Evolutionary conservation across 2,329 filamentous ascomycete species (phyloP), one percentile per base, ranked within the genome.

Genomic region (Aspergillus viridinutans): DNA sequence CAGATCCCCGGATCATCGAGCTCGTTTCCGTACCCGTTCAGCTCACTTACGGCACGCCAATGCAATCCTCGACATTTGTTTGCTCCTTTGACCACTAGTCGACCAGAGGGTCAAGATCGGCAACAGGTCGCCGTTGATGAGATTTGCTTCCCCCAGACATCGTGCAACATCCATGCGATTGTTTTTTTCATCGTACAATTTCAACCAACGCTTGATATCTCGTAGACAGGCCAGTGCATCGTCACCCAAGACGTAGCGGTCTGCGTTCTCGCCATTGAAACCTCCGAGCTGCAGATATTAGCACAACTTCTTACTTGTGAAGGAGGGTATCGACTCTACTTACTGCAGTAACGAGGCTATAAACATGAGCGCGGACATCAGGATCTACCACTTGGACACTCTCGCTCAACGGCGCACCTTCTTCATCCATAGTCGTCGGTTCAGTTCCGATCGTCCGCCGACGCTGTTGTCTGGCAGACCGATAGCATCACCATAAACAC

Each of bases 101-200:
- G 88, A 84, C 90, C 90, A 96, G 58, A 85, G 79, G 9, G 90
- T 87, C 23, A 99, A 81, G 62, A 99, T 97, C 55, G 93, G 91
- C 56, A 97, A 80, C 55, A 99, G 77, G 74, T 99, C 94, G 52
- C 90, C 90, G 69, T 88, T 88, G 56, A 97, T 85, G n/a, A 99
- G 76, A 69, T 97, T 97, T 48, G 92, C 89, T 74, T 97, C 92
- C 69, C 91, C 88, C 64, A 97, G 81, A 72, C 92, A 97, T 76
- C 94, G 84, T 59, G 93, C 92, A 58, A 99, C 94, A 71, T 99
- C 94, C 81, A 96, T 89, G 64, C 93, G 88, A 71, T 96, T 95
- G 62, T 88, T 86, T 72, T 95, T 95, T 71, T 96, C 90, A 73
- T 97, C 92, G 80, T 94, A 94, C 61, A 96, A 85, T 65, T 91